phyloP scores from a whole-genome alignment of 1,284 basidiomycete genomes.

The Austroboletus niveus region DNA sequence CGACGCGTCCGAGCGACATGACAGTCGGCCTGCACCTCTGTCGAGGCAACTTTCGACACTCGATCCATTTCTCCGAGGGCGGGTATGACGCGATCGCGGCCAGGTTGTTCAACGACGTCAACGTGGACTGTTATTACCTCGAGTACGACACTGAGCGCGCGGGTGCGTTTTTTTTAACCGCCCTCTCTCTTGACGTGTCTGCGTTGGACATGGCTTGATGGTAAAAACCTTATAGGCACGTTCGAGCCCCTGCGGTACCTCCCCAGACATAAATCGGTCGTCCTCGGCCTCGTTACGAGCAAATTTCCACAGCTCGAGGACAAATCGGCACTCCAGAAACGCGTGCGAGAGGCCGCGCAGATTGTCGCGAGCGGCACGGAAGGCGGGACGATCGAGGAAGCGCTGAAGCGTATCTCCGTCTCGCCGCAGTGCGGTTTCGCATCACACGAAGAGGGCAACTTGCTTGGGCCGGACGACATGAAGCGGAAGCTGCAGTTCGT shows the following conservation, averaged over 20 bases:
- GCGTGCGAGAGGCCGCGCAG: conserved; percentile 65
- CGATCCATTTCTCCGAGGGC: conserved; percentile 69
- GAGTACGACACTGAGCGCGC: conserved; percentile 80
- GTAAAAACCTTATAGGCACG: conserved; percentile 11
- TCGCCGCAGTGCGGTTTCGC: conserved; percentile 79
- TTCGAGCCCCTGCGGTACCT: conserved; percentile 68
- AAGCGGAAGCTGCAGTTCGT: conserved; percentile 23
- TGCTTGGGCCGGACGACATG: conserved; percentile 21
- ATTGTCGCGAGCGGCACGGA: conserved; percentile 52
- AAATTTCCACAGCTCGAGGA: conserved; percentile 70
- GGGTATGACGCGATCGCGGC: conserved; percentile 73
- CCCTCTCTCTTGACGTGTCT: not conserved
- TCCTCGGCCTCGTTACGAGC: conserved; percentile 74
- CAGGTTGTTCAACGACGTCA: conserved; percentile 70
- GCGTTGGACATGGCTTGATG: no score
- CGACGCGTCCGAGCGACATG: conserved; percentile 61
- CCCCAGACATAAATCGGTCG: conserved; percentile 64
- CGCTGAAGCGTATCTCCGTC: conserved; percentile 63
- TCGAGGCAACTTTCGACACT: conserved; percentile 72
- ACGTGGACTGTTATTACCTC: conserved; percentile 76
- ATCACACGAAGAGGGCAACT: conserved; percentile 63
- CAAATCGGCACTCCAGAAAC: conserved; percentile 52
- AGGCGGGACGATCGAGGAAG: conserved; percentile 51
- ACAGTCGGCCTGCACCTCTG: conserved; percentile 73
- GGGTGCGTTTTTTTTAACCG: conserved; percentile 37